Evolutionary conservation across 164 flowering plant genomes (phyloP).

Genomic region (Stephania japonica): DNA sequence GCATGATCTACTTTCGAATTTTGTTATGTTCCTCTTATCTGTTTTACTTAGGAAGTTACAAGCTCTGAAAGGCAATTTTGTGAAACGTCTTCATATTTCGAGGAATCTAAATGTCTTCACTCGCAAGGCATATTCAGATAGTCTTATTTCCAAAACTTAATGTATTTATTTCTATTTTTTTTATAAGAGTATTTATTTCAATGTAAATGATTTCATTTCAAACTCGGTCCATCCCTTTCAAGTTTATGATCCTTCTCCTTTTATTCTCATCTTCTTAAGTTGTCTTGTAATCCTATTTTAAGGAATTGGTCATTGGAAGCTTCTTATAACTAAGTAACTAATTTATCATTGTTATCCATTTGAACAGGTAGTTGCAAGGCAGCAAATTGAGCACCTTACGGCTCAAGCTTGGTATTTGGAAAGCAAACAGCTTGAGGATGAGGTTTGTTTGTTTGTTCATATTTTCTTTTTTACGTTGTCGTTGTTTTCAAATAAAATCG

Average conservation of each 20-base stretch:
- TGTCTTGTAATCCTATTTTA: neutral
- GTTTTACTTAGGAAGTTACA: neutral
- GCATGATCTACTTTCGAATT: neutral
- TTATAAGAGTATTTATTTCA: neutral
- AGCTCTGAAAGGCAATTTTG: neutral
- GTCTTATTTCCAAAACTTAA: too few relatives aligned
- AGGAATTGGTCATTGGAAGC: neutral
- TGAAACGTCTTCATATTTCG: neutral
- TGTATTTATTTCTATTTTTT: neutral
- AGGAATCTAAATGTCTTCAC: too few relatives aligned
- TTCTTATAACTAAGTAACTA: neutral
- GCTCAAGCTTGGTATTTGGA: slow-evolving; percentile 78
- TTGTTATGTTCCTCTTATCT: neutral
- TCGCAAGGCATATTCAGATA: too few relatives aligned
- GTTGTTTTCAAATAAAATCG: neutral
- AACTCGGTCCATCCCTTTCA: neutral
- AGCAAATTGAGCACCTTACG: slow-evolving; percentile 62
- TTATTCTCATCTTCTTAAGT: neutral
- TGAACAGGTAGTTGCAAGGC: slow-evolving; percentile 55
- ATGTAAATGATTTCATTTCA: neutral
- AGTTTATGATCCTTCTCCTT: neutral
- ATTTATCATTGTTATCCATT: neutral
- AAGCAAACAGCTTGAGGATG: slow-evolving; percentile 57
- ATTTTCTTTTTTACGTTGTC: neutral
- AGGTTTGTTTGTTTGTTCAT: slow-evolving; percentile 38